Percentiles rank a stretch among this genome's conserved stretches.
phyloP scores from a whole-genome alignment of 371 early-diverging fungal genomes.

The Rhizomucor pusillus region DNA sequence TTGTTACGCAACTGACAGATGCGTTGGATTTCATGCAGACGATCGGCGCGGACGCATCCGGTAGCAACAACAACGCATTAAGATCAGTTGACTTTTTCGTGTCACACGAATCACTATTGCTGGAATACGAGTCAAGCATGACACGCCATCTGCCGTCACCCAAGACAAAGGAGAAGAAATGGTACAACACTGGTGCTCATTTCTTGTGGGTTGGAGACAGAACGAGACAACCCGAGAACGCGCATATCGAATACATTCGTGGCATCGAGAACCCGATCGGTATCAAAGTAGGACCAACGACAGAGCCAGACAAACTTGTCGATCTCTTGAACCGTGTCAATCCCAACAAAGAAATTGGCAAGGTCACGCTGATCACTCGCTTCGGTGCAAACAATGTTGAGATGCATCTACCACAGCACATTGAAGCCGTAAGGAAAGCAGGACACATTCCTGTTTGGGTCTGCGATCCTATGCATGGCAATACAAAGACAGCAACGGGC shows the following conservation, averaged over 20 bases:
- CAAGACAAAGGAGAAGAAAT: conserved; percentile 44
- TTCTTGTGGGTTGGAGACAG: conserved; percentile 98
- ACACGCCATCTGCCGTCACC: conserved; percentile 62
- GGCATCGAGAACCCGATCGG: conserved; percentile 96
- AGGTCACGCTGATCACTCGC: conserved; percentile 92
- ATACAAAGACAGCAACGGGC: conserved; percentile 78
- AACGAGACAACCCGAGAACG: conserved; percentile 93
- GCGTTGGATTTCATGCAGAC: conserved; percentile 91
- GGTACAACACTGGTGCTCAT: conserved; percentile 77
- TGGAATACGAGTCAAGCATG: conserved; percentile 88
- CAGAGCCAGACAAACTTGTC: conserved; percentile 81
- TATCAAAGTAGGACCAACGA: conserved; percentile 93
- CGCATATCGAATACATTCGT: conserved; percentile 94
- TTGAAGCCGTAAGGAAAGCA: conserved; percentile 82
- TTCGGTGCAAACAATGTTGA: conserved; percentile 88
- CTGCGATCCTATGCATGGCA: conserved; percentile 98
- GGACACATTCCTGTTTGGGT: conserved; percentile 93
- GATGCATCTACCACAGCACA: conserved; percentile 81
- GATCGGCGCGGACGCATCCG: conserved; percentile 70
- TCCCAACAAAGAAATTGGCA: conserved; percentile 84
- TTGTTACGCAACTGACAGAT: conserved; percentile 83
- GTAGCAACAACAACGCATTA: conserved; percentile 22
- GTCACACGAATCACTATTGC: conserved; percentile 92
- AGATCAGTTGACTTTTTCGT: conserved; percentile 88
- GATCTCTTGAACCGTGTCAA: conserved; percentile 83